These are phyloP conservation scores for Lentinula edodes DNA, from an alignment of 768 basidiomycete genomes.

Conservation along the genomic window DNA sequence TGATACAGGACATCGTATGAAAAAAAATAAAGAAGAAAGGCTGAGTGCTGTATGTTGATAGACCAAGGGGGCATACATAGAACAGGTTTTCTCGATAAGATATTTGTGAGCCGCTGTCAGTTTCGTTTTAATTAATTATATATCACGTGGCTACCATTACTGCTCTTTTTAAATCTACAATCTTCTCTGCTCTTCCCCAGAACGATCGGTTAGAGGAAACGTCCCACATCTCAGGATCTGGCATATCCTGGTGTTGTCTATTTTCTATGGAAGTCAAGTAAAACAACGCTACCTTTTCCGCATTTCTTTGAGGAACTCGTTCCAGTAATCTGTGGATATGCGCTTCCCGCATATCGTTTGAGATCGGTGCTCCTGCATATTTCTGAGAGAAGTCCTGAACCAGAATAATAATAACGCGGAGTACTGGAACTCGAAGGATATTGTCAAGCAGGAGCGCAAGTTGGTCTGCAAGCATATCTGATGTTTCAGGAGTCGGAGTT, in stretches of 20 bases:
- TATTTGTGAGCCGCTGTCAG: no score
- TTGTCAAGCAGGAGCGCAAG: background rate
- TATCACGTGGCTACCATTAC: background rate
- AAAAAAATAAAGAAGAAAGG: no score
- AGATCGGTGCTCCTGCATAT: background rate
- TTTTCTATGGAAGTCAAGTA: background rate
- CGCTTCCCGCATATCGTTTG: background rate
- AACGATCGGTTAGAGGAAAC: background rate
- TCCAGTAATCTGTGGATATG: background rate
- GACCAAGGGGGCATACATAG: no score
- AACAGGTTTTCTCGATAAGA: no score
- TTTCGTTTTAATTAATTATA: background rate
- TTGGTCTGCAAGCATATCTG: background rate
- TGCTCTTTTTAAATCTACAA: background rate
- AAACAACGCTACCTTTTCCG: background rate
- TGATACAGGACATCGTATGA: no score
- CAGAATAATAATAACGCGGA: background rate
- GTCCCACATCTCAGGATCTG: constrained; percentile 2
- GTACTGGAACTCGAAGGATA: background rate
- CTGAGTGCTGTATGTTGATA: no score
- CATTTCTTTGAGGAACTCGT: background rate
- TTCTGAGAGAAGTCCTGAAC: constrained; percentile 3
- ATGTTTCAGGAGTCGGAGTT: background rate
- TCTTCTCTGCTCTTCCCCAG: constrained; percentile 1
- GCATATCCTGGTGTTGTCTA: background rate